phyloP scores from a whole-genome alignment of 768 basidiomycete species.

The Trametes sanguinea region DNA sequence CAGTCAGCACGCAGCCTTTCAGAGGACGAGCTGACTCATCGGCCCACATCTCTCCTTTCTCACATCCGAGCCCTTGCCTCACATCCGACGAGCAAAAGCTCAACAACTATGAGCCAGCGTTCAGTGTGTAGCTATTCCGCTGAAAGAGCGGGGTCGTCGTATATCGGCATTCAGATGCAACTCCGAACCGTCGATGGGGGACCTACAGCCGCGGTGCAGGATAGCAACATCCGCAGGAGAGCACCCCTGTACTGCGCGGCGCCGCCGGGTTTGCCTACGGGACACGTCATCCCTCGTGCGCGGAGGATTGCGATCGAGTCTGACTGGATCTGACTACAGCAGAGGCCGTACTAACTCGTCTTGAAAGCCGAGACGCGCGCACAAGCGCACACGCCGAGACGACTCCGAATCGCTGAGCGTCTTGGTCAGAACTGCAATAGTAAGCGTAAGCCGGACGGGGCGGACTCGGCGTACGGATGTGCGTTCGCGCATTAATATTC shows the following conservation, averaged over 20 bases:
- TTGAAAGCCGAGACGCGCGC: conserved; percentile 14
- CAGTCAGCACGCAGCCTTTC: background rate
- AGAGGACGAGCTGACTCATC: conserved; percentile 3
- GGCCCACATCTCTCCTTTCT: background rate
- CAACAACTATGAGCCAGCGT: background rate
- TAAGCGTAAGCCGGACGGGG: conserved; percentile 11
- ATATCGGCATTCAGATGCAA: background rate
- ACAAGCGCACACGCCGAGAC: background rate
- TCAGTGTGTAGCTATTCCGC: too few relatives aligned
- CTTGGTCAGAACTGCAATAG: conserved; percentile 13
- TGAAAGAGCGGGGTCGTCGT: background rate
- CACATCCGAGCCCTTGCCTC: background rate
- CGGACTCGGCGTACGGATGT: conserved; percentile 10
- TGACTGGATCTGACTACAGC: background rate
- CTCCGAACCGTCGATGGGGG: background rate
- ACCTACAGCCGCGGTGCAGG: background rate
- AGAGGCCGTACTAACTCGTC: background rate
- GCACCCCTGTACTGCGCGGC: conserved; percentile 2
- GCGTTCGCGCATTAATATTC: background rate
- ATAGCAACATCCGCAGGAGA: background rate
- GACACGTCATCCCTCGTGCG: conserved; percentile 8
- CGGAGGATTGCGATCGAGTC: conserved; percentile 3
- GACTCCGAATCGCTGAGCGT: background rate
- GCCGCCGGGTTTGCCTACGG: background rate
- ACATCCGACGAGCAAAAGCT: background rate